A percentile compares a stretch with the other conserved stretches of the same genome.
phyloP scores from a whole-genome alignment of 345 rosid species.

The Citrus inodora region DNA sequence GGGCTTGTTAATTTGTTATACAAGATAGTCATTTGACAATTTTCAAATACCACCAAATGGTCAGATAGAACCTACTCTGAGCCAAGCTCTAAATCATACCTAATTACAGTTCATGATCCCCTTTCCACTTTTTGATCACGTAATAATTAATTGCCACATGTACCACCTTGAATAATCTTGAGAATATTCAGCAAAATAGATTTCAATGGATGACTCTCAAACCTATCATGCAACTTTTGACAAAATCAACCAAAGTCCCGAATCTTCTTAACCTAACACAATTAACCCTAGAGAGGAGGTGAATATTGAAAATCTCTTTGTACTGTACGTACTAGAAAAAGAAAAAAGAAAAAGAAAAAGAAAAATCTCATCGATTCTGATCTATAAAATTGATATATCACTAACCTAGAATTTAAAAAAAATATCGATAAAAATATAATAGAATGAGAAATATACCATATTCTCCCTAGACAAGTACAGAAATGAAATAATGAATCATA shows the following conservation, averaged over 20 bases:
- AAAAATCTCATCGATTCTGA: neutral
- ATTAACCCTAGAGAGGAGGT: neutral
- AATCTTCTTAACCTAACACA: neutral
- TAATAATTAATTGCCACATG: neutral
- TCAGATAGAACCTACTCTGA: neutral
- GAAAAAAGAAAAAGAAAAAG: neutral
- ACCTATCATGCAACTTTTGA: neutral
- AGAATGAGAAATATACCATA: neutral
- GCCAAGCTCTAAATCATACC: neutral
- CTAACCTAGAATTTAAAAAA: neutral
- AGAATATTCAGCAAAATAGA: neutral
- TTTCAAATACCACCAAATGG: neutral
- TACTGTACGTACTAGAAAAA: neutral
- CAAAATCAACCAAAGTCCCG: neutral
- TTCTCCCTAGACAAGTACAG: neutral
- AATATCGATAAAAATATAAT: neutral
- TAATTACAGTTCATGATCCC: neutral
- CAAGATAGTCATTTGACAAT: conserved; percentile 5
- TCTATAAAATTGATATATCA: neutral
- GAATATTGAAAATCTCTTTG: neutral
- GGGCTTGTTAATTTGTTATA: neutral
- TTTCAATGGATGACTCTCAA: neutral
- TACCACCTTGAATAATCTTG: neutral
- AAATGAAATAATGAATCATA: neutral
- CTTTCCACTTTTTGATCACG: neutral